These are phyloP conservation scores for Davidsoniella virescens DNA, from an alignment of 2,329 filamentous ascomycete genomes.

Conservation along the genomic window DNA sequence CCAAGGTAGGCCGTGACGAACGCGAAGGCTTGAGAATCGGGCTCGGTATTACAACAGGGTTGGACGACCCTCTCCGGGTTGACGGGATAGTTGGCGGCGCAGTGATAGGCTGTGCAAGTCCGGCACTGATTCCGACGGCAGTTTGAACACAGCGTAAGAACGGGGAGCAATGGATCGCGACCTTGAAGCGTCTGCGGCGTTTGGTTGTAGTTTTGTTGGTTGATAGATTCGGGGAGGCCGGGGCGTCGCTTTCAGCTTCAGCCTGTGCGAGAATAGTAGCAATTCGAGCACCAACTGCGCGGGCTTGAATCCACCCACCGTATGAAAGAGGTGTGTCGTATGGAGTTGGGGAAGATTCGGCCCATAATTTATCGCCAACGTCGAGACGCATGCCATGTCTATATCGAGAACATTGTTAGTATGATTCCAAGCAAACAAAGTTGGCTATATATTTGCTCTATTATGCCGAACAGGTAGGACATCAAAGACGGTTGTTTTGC, in stretches of 20 bases:
- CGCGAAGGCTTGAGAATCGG: constrained; percentile 12
- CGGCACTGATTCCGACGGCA: constrained; percentile 45
- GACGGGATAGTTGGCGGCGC: constrained; percentile 16
- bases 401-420: constrained; percentile 5
- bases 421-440: neutral
- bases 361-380: constrained; percentile 88
- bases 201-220: constrained; percentile 14
- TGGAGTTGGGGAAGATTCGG: constrained; percentile 77
- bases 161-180: constrained; percentile 85
- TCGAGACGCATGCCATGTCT: constrained; percentile 90
- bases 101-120: constrained; percentile 41
- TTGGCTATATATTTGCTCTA: neutral
- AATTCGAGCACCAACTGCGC: constrained; percentile 68
- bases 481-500: neutral
- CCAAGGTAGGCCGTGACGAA: constrained; percentile 3
- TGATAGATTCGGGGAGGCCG: constrained; percentile 12
- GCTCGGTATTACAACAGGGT: constrained; percentile 10
- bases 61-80: constrained; percentile 2
- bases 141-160: constrained; percentile 68
- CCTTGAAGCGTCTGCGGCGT: constrained; percentile 46
- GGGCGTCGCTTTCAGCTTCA: constrained; percentile 27
- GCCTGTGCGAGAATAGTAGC: constrained; percentile 49
- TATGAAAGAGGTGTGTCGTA: constrained; percentile 95
- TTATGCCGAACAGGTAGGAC: neutral
- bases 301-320: constrained; percentile 78